Percentiles rank a stretch among this genome's conserved stretches.
Conservation (phyloP, 2,329 filamentous ascomycete species). For the Scytalidium lignicola region DNA sequence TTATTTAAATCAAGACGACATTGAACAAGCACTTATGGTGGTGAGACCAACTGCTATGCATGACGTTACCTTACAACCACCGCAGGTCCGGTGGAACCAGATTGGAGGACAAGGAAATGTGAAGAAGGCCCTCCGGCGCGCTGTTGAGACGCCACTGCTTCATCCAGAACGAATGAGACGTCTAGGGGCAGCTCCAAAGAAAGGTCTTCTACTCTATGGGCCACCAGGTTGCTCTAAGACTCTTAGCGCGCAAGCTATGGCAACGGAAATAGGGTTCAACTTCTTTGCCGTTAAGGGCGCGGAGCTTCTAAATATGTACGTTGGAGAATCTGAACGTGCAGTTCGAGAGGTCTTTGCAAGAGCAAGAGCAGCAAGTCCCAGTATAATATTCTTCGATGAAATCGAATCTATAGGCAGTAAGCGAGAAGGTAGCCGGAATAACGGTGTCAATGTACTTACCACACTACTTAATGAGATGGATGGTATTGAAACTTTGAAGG, state of each 20-base stretch:
- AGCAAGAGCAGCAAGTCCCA: conserved; percentile 78
- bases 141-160: conserved; percentile 24
- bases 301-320: conserved; percentile 93
- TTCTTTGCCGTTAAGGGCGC: conserved; percentile 93
- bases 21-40: conserved; percentile 59
- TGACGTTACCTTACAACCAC: conserved; percentile 83
- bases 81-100: conserved; percentile 78
- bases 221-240: conserved; percentile 95
- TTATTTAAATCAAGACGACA: conserved; percentile 41
- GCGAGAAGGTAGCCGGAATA: conserved; percentile 39
- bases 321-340: conserved; percentile 86
- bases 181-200: conserved; percentile 56
- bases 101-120: conserved; percentile 80
- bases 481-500: conserved; percentile 78
- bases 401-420: conserved; percentile 71
- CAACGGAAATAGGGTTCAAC: conserved; percentile 85
- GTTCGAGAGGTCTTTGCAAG: conserved; percentile 82
- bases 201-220: conserved; percentile 84
- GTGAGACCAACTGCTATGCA: conserved; percentile 83
- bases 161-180: conserved; percentile 44
- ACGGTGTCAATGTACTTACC: conserved; percentile 76
- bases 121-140: conserved; percentile 55
- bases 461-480: conserved; percentile 94
- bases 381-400: conserved; percentile 96
- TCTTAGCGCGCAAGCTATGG: conserved; percentile 82